Conservation (phyloP, 129 eudicot genomes). For the Ambrosia trifida region DNA sequence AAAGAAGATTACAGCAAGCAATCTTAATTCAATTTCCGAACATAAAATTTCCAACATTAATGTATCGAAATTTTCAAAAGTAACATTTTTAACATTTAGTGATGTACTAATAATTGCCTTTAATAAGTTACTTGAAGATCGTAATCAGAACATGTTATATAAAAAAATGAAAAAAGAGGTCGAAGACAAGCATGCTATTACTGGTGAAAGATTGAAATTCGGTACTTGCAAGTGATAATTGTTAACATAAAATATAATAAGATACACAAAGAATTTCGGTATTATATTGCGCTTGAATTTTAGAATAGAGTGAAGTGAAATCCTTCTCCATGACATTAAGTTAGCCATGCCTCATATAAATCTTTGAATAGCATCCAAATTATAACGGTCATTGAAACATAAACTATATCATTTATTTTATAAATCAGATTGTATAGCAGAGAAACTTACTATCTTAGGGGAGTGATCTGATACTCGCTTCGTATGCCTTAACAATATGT, state of each 20-base stretch:
- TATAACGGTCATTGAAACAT: neutral
- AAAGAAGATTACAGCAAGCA: no score
- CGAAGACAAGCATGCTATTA: neutral
- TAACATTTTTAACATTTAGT: neutral
- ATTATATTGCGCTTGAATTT: conserved; percentile 79
- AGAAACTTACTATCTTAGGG: conserved; percentile 75
- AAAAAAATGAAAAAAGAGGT: neutral
- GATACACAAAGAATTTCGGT: conserved; percentile 46
- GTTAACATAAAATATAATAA: neutral
- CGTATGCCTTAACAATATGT: conserved; percentile 71
- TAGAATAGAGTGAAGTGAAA: conserved; percentile 76
- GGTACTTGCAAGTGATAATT: neutral
- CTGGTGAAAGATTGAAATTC: neutral
- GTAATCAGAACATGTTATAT: conserved; percentile 8
- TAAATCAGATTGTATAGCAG: neutral
- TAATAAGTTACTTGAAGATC: neutral
- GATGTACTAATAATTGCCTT: no score
- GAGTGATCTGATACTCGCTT: conserved; percentile 92
- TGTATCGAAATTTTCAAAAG: neutral
- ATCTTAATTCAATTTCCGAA: no score
- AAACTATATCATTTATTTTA: neutral
- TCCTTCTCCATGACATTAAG: conserved; percentile 83
- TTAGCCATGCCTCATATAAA: conserved; percentile 62
- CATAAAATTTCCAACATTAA: no score
- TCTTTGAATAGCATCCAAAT: conserved; percentile 42